Percentiles rank a stretch among this genome's conserved stretches.
phyloP scores from a whole-genome alignment of 192 early-diverging fungal species.

The Lunasporangiospora selenospora region DNA sequence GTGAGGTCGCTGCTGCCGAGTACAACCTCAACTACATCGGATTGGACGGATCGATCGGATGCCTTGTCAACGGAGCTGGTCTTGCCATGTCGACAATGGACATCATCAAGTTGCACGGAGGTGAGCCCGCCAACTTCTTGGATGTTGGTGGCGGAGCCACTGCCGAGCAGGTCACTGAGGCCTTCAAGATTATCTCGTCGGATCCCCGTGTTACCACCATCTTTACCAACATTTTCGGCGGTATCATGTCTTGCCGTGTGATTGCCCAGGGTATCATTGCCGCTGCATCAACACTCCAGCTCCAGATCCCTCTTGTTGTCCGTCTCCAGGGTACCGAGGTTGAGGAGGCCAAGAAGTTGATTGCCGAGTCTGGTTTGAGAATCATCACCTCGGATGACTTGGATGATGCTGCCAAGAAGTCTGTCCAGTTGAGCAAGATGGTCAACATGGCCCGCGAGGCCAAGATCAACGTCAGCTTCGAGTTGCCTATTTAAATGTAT shows the following conservation, averaged over 20 bases:
- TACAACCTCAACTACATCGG: slow-evolving; percentile 99
- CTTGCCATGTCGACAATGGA: slow-evolving; percentile 99
- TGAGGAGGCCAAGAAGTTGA: slow-evolving; percentile 90
- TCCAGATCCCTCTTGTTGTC: slow-evolving; percentile 95
- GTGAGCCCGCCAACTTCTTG: slow-evolving; percentile 98
- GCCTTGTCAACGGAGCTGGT: slow-evolving; percentile 98
- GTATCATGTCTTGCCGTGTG: slow-evolving; percentile 99
- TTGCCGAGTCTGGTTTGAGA: slow-evolving; percentile 88
- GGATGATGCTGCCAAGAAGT: slow-evolving; percentile 92
- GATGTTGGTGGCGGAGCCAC: slow-evolving; percentile 98
- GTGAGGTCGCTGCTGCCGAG: slow-evolving; percentile 97
- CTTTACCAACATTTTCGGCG: slow-evolving; percentile 99
- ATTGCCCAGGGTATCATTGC: slow-evolving; percentile 98
- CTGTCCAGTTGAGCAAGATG: slow-evolving; percentile 85
- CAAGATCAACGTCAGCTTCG: slow-evolving; percentile 77
- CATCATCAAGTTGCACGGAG: slow-evolving; percentile 99
- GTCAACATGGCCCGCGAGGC: slow-evolving; percentile 79
- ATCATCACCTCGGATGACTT: slow-evolving; percentile 96
- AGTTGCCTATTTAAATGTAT: slow-evolving; percentile 51
- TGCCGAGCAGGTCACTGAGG: slow-evolving; percentile 95
- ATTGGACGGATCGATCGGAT: slow-evolving; percentile 97
- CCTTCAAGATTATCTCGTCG: slow-evolving; percentile 99
- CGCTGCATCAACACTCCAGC: slow-evolving; percentile 89
- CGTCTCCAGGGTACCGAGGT: slow-evolving; percentile 95
- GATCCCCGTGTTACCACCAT: slow-evolving; percentile 96